Conservation (phyloP, 2,329 filamentous ascomycete species). For the Scorias spongiosa region DNA sequence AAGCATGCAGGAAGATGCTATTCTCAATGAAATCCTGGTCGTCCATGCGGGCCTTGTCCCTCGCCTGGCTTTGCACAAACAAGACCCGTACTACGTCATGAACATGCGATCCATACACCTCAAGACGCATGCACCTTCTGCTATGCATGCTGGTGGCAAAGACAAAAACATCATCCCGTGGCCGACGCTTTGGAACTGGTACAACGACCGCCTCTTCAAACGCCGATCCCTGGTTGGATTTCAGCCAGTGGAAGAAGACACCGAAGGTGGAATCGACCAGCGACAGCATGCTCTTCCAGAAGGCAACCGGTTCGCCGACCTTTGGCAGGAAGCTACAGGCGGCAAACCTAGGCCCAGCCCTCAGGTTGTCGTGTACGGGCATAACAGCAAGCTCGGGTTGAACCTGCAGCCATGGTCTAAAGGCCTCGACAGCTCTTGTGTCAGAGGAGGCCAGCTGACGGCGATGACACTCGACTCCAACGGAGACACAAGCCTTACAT, state of each 20-base stretch:
- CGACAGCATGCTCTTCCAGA: not conserved
- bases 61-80: slow-evolving; percentile 51
- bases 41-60: slow-evolving; percentile 82
- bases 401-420: slow-evolving; percentile 55
- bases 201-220: slow-evolving; percentile 15
- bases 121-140: slow-evolving; percentile 42
- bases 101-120: slow-evolving; percentile 73
- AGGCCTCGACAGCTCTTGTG: slow-evolving; percentile 74
- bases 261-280: slow-evolving; percentile 2
- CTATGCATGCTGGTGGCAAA: slow-evolving; percentile 10
- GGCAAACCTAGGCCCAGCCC: slow-evolving; percentile 25
- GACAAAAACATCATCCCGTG: slow-evolving; percentile 14
- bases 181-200: slow-evolving; percentile 20
- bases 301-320: slow-evolving; percentile 2
- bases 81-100: slow-evolving; percentile 72
- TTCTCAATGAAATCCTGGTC: slow-evolving; percentile 45
- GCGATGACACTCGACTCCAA: slow-evolving; percentile 57
- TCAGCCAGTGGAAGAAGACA: slow-evolving; percentile 3
- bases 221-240: slow-evolving; percentile 9
- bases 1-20: slow-evolving; percentile 38
- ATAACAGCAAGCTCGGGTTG: slow-evolving; percentile 63
- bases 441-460: slow-evolving; percentile 58
- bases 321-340: slow-evolving; percentile 14
- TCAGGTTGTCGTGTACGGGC: slow-evolving; percentile 67
- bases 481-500: slow-evolving; percentile 18